phyloP scores from a whole-genome alignment of 257 asterid genomes.

The Ilex asprella region DNA sequence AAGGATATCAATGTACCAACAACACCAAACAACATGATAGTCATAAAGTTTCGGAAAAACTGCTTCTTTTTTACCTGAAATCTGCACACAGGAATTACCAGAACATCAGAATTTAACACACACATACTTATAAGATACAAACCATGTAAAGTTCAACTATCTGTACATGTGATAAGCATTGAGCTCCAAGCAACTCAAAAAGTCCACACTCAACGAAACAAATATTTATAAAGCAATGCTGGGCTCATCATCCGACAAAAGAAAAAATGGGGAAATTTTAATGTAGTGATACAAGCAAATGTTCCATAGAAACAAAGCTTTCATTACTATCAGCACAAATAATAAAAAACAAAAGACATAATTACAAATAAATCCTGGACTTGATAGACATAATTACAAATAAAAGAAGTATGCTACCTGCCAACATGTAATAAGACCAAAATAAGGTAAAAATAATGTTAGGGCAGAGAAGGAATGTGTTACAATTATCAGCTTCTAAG shows the following conservation, averaged over 20 bases:
- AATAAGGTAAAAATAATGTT: neutral
- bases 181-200: neutral
- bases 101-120: slow-evolving; percentile 1
- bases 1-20: slow-evolving; percentile 72
- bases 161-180: neutral
- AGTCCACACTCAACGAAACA: neutral
- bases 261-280: neutral
- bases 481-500: no score
- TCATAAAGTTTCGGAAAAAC: slow-evolving; percentile 53
- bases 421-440: neutral
- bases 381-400: no score
- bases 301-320: no score
- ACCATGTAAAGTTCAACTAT: neutral
- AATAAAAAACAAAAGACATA: no score
- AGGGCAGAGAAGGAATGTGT: no score
- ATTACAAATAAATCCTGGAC: no score
- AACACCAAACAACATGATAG: slow-evolving; percentile 63
- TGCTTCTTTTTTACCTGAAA: slow-evolving; percentile 77
- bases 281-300: neutral
- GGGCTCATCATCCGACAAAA: neutral
- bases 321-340: no score
- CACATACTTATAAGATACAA: neutral
- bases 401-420: no score
- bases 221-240: neutral
- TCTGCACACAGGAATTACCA: slow-evolving; percentile 25